phyloP scores from a whole-genome alignment of 73 alveolate species.

The Vitrella brassicaformis region DNA sequence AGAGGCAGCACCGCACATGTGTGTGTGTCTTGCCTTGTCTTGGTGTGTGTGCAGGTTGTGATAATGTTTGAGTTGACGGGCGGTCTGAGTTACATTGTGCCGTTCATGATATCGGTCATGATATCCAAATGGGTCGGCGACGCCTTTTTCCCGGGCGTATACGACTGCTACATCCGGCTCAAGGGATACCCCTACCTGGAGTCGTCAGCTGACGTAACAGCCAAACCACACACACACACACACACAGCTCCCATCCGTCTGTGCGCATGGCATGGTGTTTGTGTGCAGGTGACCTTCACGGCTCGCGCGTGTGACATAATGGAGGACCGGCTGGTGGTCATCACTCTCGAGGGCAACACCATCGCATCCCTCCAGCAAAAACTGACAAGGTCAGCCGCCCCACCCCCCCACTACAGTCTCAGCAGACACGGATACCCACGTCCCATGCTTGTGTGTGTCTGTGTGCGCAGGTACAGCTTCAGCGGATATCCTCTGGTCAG shows the following conservation, averaged over 20 bases:
- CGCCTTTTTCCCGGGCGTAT: slow-evolving; percentile 2
- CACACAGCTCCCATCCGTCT: too few species aligned
- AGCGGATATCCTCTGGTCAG: neutral
- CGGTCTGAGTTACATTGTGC: slow-evolving; percentile 10
- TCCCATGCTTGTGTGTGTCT: too few species aligned
- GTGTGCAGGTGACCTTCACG: slow-evolving; percentile 20
- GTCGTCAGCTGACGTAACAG: too few species aligned
- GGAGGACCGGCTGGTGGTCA: slow-evolving; percentile 1
- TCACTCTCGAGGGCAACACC: neutral
- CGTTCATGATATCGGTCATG: slow-evolving; percentile 28
- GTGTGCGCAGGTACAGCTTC: neutral
- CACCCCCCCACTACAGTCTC: too few species aligned
- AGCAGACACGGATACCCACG: too few species aligned
- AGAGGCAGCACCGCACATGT: too few species aligned
- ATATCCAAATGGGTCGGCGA: slow-evolving; percentile 32
- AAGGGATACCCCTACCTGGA: slow-evolving; percentile 18
- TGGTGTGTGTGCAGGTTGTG: neutral
- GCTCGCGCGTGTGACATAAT: slow-evolving; percentile 26
- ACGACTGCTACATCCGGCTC: neutral
- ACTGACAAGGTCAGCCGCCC: neutral
- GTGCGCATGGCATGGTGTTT: too few species aligned
- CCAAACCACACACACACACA: too few species aligned
- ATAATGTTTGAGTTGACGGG: slow-evolving; percentile 38
- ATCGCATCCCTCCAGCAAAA: neutral
- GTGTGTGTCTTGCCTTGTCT: too few species aligned